Evolutionary conservation across 2,329 filamentous ascomycete species (phyloP).

Genomic region (Fusarium sp.): DNA sequence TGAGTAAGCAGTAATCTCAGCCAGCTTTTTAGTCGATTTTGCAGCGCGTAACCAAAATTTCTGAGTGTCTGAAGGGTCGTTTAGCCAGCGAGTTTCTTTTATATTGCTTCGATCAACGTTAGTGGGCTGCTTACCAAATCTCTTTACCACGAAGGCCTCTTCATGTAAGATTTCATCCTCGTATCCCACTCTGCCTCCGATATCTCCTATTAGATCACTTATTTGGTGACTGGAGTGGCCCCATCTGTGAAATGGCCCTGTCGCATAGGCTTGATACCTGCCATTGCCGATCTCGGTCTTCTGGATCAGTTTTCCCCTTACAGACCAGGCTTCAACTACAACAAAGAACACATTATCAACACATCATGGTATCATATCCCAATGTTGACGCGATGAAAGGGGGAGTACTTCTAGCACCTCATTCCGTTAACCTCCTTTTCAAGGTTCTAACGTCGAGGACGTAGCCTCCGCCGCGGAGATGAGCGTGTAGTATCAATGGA

Average conservation of each 20-base stretch:
- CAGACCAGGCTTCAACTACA: too few relatives aligned
- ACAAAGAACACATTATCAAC: too few relatives aligned
- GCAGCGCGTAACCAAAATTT: neutral
- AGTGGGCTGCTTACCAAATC: neutral
- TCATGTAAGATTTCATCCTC: neutral
- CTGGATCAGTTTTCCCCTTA: too few relatives aligned
- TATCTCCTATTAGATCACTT: neutral
- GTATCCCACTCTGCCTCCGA: neutral
- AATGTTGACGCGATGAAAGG: too few relatives aligned
- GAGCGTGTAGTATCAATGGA: neutral
- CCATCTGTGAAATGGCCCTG: neutral
- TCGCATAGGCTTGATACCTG: neutral
- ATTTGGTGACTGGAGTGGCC: neutral
- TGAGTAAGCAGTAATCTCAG: rapidly evolving
- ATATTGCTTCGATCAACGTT: neutral
- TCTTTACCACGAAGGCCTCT: neutral
- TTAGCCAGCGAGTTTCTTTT: neutral
- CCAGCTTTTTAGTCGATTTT: neutral
- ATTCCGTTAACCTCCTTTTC: neutral
- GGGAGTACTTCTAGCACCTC: neutral
- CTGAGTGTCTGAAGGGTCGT: rapidly evolving
- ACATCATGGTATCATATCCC: too few relatives aligned
- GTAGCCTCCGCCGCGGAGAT: neutral
- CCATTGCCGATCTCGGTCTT: neutral
- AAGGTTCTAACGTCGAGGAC: neutral